Evolutionary conservation across 257 asterid species (phyloP), one percentile per base, ranked within the genome.

Genomic region (Solanum chaucha): DNA sequence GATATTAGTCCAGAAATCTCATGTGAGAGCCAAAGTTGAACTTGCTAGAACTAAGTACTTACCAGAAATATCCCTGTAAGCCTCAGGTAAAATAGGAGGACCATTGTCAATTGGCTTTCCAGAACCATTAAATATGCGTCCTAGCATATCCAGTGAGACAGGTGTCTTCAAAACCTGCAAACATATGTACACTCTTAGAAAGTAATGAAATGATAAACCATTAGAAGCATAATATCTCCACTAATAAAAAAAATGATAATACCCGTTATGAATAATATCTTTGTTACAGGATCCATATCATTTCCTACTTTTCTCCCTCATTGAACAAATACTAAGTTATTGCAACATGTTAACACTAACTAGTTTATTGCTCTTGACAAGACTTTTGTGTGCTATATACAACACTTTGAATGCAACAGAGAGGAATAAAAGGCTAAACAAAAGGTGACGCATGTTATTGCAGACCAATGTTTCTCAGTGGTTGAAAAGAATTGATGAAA

Each of bases 41-140:
- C 84, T 26, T 80, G 84, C 10, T 80, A 14, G 40, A 15, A 80
- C 65, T 44, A 46, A 78, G 88, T 82, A 94, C 97, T 94, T 91
- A 84, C 99, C 99, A 91, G 99, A 96, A 87, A 95, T 97, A 91
- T 97, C 99, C 95, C 95, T 89, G 92, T 97, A 97, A 83, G 99
- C 99, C 94, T 96, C 99, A 3, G 99, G 99, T 83, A 96, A 94
- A 89, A 97, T 96, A 81, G 99, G 99, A 88, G 99, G 99, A 64
- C 99, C 99, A 88, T 97, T 96, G 90, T 97, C 99, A 77, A 97
- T 95, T 89, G 99, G 99, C 85, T 97, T 97, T 82, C 94, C 94
- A 74, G 94, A 92, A 65, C 94, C 94, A 64, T 90, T 92, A 85
- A 92, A 92, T 71, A 92, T 89, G 89, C 94, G 94, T 87, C 94